These are phyloP conservation scores for Candida berthetii DNA, from an alignment of 805 yeast genomes.

Conservation along the genomic window DNA sequence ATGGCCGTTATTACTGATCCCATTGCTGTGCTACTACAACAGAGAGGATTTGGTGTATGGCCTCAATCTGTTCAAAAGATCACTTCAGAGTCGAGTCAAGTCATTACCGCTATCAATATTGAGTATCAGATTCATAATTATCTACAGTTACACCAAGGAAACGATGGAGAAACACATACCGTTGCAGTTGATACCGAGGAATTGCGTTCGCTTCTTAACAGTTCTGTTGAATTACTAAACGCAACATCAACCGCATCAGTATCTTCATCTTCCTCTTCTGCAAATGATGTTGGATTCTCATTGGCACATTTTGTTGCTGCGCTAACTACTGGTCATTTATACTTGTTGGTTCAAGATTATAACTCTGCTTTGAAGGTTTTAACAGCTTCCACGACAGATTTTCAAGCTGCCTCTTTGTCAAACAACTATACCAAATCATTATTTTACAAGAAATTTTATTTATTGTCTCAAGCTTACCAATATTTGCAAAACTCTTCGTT, in stretches of 20 bases:
- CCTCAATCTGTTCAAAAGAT: neutral
- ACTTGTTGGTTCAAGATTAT: neutral
- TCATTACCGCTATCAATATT: neutral
- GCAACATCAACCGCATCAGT: no score
- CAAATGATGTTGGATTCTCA: no score
- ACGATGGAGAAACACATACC: neutral
- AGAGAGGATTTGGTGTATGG: neutral
- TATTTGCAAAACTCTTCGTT: neutral
- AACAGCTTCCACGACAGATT: neutral
- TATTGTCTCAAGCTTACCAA: slow-evolving; percentile 4
- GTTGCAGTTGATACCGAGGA: neutral
- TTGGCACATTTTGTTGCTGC: no score
- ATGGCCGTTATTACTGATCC: neutral
- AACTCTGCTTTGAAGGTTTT: no score
- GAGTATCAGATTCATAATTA: slow-evolving; percentile 1
- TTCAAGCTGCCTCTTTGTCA: neutral
- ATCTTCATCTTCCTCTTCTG: no score
- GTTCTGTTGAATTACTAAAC: no score
- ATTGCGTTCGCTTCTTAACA: no score
- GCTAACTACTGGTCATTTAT: neutral
- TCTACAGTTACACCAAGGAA: neutral
- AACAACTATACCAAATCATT: neutral
- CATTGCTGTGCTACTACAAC: neutral
- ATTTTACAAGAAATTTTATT: slow-evolving; percentile 6
- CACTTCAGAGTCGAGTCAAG: neutral